These are phyloP conservation scores for Microbotryum violaceum DNA, from an alignment of 1,284 basidiomycete species.

Conservation along the genomic window DNA sequence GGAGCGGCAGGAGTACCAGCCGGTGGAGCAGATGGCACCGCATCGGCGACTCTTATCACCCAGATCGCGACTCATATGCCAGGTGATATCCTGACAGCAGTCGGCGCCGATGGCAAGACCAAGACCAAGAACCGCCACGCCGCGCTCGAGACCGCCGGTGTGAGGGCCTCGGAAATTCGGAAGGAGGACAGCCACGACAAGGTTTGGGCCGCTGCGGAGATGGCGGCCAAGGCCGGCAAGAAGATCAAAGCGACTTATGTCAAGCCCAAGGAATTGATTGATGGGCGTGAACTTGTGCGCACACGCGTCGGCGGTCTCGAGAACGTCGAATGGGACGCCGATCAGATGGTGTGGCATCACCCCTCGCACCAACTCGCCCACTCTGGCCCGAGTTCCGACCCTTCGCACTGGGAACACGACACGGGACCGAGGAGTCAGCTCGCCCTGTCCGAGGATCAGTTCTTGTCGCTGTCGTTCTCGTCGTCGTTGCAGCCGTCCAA, in stretches of 20 bases:
- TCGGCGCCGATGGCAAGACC: not conserved
- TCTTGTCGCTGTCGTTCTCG: conserved; percentile 33
- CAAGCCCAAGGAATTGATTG: conserved; percentile 14
- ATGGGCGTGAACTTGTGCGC: conserved; percentile 18
- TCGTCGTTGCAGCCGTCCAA: conserved; percentile 51
- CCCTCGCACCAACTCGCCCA: conserved; percentile 16
- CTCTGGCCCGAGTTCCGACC: conserved; percentile 6
- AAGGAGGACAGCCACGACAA: conserved; percentile 26
- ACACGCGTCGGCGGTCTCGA: conserved; percentile 26
- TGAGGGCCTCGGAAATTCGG: conserved; percentile 27
- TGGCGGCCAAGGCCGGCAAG: conserved; percentile 19
- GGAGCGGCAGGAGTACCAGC: too few species aligned
- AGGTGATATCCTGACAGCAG: not conserved
- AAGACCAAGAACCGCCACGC: conserved; percentile 22
- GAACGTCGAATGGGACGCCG: conserved; percentile 32
- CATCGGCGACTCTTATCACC: not conserved
- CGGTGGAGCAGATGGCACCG: not conserved
- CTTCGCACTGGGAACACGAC: not conserved
- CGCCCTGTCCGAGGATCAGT: conserved; percentile 33
- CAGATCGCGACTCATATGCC: not conserved
- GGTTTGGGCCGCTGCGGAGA: conserved; percentile 29
- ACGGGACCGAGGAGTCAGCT: not conserved
- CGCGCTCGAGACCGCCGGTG: conserved; percentile 30
- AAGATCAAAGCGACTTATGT: conserved; percentile 19
- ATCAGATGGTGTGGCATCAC: conserved; percentile 33